Evolutionary conservation across 2,329 filamentous ascomycete species (phyloP), one percentile per base, ranked within the genome.

Genomic region (Microascus cirrosus): DNA sequence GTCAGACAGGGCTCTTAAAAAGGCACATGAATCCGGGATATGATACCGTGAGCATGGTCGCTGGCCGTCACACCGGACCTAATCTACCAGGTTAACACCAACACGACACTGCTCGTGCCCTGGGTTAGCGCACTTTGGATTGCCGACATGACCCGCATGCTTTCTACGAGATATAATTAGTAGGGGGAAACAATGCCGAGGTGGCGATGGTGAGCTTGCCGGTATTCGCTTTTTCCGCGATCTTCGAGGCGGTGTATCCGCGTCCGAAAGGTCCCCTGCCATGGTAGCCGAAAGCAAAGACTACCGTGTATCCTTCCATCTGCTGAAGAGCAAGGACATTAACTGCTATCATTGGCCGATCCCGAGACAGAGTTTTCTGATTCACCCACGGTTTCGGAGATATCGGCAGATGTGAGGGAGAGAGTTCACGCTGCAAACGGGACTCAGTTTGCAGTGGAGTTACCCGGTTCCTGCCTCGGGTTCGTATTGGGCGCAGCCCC

Each of bases 91-190:
- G 5, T 32, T 11, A 20, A 36, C 5, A 13, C 18, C 2, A n/a
- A 3, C 11, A n/a, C 4, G 20, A 20, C 11, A 7, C n/a, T 24
- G 5, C 7, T 1, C 20, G 45, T 24, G n/a, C n/a, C 22, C 7
- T 12, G 20, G 22, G 45, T 20, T 8, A 6, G 39, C 56, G 24
- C 56, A 65, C 65, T 60, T 67, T 67, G 52, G 65, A 64, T n/a
- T 59, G 60, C 3, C 66, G 64, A 53, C 66, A 67, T 10, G 64
- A 60, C 28, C 58, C 61, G 36, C 66, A 67, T 13, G 66, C 64
- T 56, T 64, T 66, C 66, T 67, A 24, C 13, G 45, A 22, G 45
- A 50, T 6, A 24, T 4, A 20, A 20, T 50, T 22, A 50, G 45
- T 8, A 18, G 39, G n/a, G 13, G 7, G 12, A 18, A 18, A 42